Conservation (phyloP, 2,329 filamentous ascomycete genomes). For the Claviceps lovelessii region DNA sequence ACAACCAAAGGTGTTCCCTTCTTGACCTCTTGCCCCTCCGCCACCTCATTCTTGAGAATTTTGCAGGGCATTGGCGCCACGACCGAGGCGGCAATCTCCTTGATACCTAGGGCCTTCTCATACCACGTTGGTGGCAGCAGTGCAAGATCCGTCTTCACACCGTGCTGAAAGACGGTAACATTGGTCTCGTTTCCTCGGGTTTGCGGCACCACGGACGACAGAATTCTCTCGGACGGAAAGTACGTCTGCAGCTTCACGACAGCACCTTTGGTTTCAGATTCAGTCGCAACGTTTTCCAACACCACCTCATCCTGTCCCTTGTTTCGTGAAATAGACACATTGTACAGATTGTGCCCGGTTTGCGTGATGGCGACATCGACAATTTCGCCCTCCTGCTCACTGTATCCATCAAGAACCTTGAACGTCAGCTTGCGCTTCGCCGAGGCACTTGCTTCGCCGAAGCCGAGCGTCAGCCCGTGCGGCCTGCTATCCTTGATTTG, state of each 20-base stretch:
- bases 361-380: conserved; percentile 38
- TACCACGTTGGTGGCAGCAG: conserved; percentile 61
- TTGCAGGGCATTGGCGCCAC: conserved; percentile 96
- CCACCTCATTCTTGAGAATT: conserved; percentile 76
- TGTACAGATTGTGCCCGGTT: conserved; percentile 31
- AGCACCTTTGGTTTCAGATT: conserved; percentile 17
- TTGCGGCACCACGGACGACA: conserved; percentile 59
- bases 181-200: conserved; percentile 39
- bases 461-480: conserved; percentile 40
- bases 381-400: conserved; percentile 49
- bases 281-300: conserved; percentile 32
- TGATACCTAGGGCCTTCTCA: conserved; percentile 72
- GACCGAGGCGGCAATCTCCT: conserved; percentile 69
- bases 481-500: conserved; percentile 25
- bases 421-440: conserved; percentile 35
- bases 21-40: conserved; percentile 65
- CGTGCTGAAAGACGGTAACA: conserved; percentile 64
- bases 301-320: conserved; percentile 22
- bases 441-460: conserved; percentile 29
- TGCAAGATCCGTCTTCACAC: conserved; percentile 42
- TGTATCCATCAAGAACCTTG: conserved; percentile 45
- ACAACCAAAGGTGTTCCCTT: conserved; percentile 83
- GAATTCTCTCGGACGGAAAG: conserved; percentile 67
- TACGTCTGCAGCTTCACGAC: conserved; percentile 33
- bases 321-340: conserved; percentile 29